These are phyloP conservation scores for Sedum album DNA, from an alignment of 164 flowering plant species.

Conservation along the genomic window DNA sequence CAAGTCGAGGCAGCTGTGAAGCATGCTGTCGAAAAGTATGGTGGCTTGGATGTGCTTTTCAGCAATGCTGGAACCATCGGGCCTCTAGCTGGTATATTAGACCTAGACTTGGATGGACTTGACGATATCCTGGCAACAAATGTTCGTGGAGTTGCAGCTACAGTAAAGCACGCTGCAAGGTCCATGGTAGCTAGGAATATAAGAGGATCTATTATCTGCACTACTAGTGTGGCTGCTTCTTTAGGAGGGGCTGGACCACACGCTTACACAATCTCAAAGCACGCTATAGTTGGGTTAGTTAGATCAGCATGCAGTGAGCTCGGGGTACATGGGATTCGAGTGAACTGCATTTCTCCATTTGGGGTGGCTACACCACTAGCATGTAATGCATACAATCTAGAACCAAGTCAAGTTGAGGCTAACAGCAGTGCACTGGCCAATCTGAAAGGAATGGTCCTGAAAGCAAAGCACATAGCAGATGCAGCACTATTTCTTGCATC, in stretches of 20 bases:
- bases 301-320: slow-evolving; percentile 43
- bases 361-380: slow-evolving; percentile 44
- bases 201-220: slow-evolving; percentile 67
- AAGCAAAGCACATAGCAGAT: slow-evolving; percentile 49
- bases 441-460: slow-evolving; percentile 53
- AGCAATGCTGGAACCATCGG: slow-evolving; percentile 71
- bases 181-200: slow-evolving; percentile 51
- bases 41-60: slow-evolving; percentile 44
- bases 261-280: slow-evolving; percentile 47
- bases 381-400: slow-evolving; percentile 24
- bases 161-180: slow-evolving; percentile 62
- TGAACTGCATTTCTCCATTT: slow-evolving; percentile 56
- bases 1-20: slow-evolving; percentile 46
- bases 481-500: slow-evolving; percentile 71
- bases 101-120: slow-evolving; percentile 37
- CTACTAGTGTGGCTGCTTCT: slow-evolving; percentile 45
- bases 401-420: slow-evolving; percentile 29
- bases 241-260: slow-evolving; percentile 49
- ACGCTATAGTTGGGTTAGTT: slow-evolving; percentile 50
- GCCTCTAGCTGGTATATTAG: slow-evolving; percentile 30
- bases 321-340: slow-evolving; percentile 58
- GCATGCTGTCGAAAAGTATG: slow-evolving; percentile 32
- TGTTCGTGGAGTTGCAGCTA: slow-evolving; percentile 53
- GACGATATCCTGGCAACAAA: slow-evolving; percentile 50
- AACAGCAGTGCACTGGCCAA: slow-evolving; percentile 15